Evolutionary conservation across 2,329 filamentous ascomycete species (phyloP).

Genomic region (Colletotrichum sp.): DNA sequence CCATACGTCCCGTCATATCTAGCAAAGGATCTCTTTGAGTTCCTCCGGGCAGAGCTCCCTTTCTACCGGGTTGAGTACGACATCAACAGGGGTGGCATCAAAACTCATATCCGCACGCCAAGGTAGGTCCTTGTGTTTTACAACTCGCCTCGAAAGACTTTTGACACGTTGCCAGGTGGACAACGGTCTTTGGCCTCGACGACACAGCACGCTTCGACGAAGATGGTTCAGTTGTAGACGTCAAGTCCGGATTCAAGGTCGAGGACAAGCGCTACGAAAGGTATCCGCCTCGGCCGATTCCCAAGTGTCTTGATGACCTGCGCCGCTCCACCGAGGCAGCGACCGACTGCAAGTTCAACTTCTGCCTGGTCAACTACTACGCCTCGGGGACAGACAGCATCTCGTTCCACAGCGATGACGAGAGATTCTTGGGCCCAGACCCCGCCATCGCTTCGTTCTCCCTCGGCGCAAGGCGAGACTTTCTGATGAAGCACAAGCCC

Average conservation of each 20-base stretch:
- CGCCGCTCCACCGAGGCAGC: constrained; percentile 67
- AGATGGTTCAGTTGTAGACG: constrained; percentile 46
- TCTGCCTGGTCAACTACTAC: constrained; percentile 85
- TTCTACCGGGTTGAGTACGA: constrained; percentile 80
- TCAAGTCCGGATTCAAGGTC: constrained; percentile 42
- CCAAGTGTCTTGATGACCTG: constrained; percentile 70
- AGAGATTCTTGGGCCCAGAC: constrained; percentile 72
- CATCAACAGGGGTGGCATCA: constrained; percentile 68
- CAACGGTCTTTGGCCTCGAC: constrained; percentile 63
- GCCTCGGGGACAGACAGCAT: constrained; percentile 79
- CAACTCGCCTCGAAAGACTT: not conserved
- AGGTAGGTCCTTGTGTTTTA: constrained; percentile 33
- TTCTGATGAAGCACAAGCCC: constrained; percentile 81
- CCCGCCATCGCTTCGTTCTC: constrained; percentile 79
- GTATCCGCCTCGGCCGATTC: constrained; percentile 72
- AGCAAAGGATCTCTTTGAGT: constrained; percentile 68
- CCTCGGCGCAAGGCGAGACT: constrained; percentile 75
- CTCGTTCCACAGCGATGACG: constrained; percentile 81
- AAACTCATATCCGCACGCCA: constrained; percentile 65
- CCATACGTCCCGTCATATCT: constrained; percentile 69
- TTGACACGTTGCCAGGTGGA: constrained; percentile 37
- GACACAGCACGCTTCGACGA: constrained; percentile 67
- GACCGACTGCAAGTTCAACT: constrained; percentile 75
- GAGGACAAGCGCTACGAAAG: constrained; percentile 58
- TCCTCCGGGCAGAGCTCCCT: constrained; percentile 72